Conservation (phyloP, 2,329 filamentous ascomycete species). For the Meredithiella fracta region DNA sequence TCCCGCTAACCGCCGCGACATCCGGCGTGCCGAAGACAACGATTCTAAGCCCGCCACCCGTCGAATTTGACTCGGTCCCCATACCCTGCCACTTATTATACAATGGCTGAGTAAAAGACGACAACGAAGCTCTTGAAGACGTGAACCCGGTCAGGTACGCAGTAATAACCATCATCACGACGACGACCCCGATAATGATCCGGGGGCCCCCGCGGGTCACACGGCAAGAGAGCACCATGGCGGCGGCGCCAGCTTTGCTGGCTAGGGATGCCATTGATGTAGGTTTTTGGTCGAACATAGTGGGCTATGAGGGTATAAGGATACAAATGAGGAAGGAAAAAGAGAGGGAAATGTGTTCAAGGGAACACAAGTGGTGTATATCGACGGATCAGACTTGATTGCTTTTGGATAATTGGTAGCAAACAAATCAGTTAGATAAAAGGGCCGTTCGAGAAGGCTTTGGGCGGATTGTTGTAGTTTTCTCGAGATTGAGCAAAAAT, state of each 20-base stretch:
- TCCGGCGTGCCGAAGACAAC: slow-evolving; percentile 36
- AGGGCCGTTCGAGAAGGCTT: too few species aligned
- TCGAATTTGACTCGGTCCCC: slow-evolving; percentile 16
- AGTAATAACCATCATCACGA: slow-evolving; percentile 19
- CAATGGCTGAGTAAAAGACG: slow-evolving; percentile 13
- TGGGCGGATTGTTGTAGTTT: neutral
- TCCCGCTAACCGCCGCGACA: slow-evolving; percentile 21
- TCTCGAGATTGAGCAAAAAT: neutral
- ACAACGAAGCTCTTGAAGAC: slow-evolving; percentile 4
- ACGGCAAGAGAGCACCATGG: slow-evolving; percentile 24
- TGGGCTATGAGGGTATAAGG: neutral
- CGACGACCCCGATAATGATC: slow-evolving; percentile 19
- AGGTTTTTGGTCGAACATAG: slow-evolving; percentile 9
- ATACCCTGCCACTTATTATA: slow-evolving; percentile 18
- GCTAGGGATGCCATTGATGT: neutral
- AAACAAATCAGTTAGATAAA: neutral
- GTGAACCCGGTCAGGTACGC: slow-evolving; percentile 16
- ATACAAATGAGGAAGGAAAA: neutral
- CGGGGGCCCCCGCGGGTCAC: slow-evolving; percentile 25
- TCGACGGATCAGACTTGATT: neutral
- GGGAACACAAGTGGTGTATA: neutral
- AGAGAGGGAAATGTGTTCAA: neutral
- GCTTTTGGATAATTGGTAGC: neutral
- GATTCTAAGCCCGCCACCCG: slow-evolving; percentile 27
- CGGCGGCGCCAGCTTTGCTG: slow-evolving; percentile 1